These are phyloP conservation scores for Botrytis cinerea DNA, from an alignment of 2,329 filamentous ascomycete genomes.

Conservation along the genomic window DNA sequence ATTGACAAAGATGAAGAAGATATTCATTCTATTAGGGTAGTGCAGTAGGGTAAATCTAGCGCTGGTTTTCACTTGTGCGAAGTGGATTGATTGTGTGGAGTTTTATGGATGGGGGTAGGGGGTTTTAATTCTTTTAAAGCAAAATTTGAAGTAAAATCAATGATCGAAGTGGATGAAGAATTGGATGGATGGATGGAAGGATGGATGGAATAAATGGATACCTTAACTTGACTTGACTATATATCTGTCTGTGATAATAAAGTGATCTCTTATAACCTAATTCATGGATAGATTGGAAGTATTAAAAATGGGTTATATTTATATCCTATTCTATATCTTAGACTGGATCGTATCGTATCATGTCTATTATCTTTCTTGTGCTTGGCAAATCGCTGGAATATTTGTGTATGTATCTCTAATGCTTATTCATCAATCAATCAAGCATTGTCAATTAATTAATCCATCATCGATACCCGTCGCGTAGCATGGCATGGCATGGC, in stretches of 20 bases:
- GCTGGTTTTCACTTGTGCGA: not conserved
- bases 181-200: not conserved
- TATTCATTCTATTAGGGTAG: not conserved
- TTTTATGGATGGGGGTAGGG: not conserved
- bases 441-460: no score
- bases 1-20: not conserved
- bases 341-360: no score
- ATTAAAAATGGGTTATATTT: not conserved
- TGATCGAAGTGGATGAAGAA: no score
- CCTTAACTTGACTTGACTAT: not conserved
- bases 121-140: not conserved
- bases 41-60: not conserved
- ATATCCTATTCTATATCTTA: no score
- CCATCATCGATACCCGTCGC: no score
- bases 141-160: not conserved
- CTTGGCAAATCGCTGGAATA: no score
- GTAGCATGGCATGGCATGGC: no score
- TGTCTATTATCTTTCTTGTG: no score
- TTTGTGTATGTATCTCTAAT: no score
- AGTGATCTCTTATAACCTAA: not conserved
- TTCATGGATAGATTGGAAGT: not conserved
- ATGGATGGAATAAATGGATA: not conserved
- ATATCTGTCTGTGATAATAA: not conserved
- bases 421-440: no score
- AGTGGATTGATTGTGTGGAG: conserved; percentile 1